These are phyloP conservation scores for Senna tora DNA, from an alignment of 306 rosid species.

Conservation along the genomic window DNA sequence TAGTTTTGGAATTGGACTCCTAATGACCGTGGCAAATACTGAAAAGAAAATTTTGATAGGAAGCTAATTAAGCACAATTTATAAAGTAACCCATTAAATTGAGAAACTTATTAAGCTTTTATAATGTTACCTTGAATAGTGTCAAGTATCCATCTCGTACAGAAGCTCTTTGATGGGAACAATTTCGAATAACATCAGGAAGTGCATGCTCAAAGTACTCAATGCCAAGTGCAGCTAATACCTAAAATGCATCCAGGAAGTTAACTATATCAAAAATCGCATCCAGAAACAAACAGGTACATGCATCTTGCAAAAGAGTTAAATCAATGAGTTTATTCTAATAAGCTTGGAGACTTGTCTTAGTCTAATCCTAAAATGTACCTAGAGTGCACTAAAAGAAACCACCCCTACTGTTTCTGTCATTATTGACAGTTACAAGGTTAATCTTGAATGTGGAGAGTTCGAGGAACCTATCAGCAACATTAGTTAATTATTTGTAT, in stretches of 20 bases:
- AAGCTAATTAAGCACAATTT: conserved; percentile 30
- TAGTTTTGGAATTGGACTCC: conserved; percentile 93
- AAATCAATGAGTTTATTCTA: not conserved
- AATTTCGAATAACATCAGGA: conserved; percentile 89
- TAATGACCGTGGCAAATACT: conserved; percentile 94
- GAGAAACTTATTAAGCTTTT: not conserved
- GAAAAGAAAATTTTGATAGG: conserved; percentile 28
- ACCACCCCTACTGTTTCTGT: not conserved
- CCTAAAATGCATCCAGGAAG: conserved; percentile 48
- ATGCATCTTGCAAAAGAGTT: conserved; percentile 13
- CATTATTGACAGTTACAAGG: not conserved
- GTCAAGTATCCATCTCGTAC: conserved; percentile 97
- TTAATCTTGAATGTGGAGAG: conserved; percentile 3
- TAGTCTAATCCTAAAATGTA: not conserved
- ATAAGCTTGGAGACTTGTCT: conserved; percentile 1
- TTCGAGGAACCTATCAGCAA: not conserved
- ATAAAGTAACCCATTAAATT: not conserved
- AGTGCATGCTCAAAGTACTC: conserved; percentile 84
- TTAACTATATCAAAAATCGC: conserved; percentile 26
- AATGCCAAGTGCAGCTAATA: conserved; percentile 91
- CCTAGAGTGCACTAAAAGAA: conserved; percentile 9
- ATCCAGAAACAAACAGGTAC: conserved; percentile 25
- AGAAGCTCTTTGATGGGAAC: conserved; percentile 92
- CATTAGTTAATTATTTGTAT: not conserved
- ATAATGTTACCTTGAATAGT: conserved; percentile 76